Base-by-base conservation (phyloP, 2,329 filamentous ascomycete genomes). In the Talaromyces sp. region DNA sequence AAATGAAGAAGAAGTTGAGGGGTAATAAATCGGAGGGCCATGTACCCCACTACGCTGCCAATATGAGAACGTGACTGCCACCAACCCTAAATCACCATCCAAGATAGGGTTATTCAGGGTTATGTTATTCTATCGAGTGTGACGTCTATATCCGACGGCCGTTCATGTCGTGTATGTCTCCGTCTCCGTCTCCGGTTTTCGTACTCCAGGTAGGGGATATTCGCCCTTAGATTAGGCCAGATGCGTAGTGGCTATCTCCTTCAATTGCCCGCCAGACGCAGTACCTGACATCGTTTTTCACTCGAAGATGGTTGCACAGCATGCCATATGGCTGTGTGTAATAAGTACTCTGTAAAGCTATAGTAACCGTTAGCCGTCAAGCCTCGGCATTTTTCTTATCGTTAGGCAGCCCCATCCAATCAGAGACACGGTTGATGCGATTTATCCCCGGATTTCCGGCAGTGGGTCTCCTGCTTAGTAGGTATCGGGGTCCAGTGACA, bases 291-390 rank as follows among this genome's bases (percentile, higher is more conserved):
- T 25, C 11, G 45, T 7, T 22, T 3, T 25, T 25, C 5, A n/a
- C 6, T 50, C 13, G 22, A 31, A 50, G 25, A 27, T 50, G 45
- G 8, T 13, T 25, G 45, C 13, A 22, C 43, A 11, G 8, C 19
- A 15, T 49, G 47, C 47, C 47, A 50, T 50, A 31, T 25, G 45
- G 47, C 47, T 13, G 7, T 27, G 22, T 50, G 47, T 50, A 50
- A 11, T 8, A 17, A 52, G 27, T 31, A 31, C 27, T 31, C 27
- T 31, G 27, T 31, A 54, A 9, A 31, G 5, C 5, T 7, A 37
- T 22, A 39, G 33, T 56, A 22, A 37, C 37, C 56, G 7, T 64
- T 64, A 64, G 45, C 62, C 62, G 62, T 39, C 17, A 60, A 25
- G 31, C 59, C 59, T 47, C 49, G 59, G 59, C 56, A 45, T 33